Base-by-base conservation (phyloP, 2,329 filamentous ascomycete species). In the Penicillium sp. region DNA sequence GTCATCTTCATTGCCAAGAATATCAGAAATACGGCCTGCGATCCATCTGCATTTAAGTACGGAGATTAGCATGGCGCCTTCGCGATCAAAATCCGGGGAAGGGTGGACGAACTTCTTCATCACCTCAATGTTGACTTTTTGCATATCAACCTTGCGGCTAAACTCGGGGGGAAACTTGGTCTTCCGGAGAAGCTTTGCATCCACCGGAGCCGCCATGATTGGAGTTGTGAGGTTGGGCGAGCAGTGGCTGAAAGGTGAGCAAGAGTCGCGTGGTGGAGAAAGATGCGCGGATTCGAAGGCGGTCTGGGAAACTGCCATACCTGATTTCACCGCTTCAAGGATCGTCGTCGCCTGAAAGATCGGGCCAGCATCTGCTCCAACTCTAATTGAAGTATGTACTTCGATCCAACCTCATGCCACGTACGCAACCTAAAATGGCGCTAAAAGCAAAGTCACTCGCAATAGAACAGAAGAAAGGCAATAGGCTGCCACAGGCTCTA, bases 111-210 rank as follows among this genome's bases (percentile, higher is more conserved):
- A 96, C 90, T 95, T 96, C 83, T 97, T 97, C 87, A 99, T 96
- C 55, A 99, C 90, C 75, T 96, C 91, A 50, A 96, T 82, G 73
- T 99, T 97, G 75, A 99, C 92, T 80, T 98, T 98, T 67, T 88
- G 86, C 86, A 96, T 96, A 80, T 99, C 93, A 63, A 99, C 95
- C 80, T 97, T 97, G 73, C 90, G 87, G 72, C 85, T 93, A 79
- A 98, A 99, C 71, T 97, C 92, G 8, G 88, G 84, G 46, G 95
- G 95, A 63, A 97, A 98, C 72, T 96, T 97, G 55, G 93, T 98
- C 75, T 88, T 88, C 82, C 89, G 90, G 55, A 97, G 80, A 68
- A 96, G 85, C 81, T 96, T 96, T 63, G 90, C 88, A 76, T 97
- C 93, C 60, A 95, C 91, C 63, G 86, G 90, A 53, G 89, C 88